Evolutionary conservation across 768 basidiomycete genomes (phyloP), one percentile per base, ranked within the genome.

Genomic region (Pulveroboletus sp.): DNA sequence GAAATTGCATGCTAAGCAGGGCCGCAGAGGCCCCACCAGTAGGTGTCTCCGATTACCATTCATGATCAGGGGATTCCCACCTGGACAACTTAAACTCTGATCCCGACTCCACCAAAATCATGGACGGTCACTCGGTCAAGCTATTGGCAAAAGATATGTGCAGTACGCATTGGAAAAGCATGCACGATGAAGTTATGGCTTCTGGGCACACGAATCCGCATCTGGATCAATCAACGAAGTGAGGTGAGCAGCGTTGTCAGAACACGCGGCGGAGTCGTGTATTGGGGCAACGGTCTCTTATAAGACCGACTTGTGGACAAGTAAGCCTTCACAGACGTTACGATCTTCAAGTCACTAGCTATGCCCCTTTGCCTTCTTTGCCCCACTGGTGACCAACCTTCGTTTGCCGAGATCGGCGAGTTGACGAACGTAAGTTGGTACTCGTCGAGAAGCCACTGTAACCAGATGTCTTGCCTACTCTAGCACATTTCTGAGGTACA

Each of bases 191-290:
- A 51, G 51, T 38, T 41, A 45, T 54, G 48, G 53, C 56, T 58
- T 58, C 55, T 56, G 55, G 50, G 47, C 57, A 56, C 56, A 51
- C 47, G 51, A 55, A 52, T 34, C 53, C 45, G 34, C 39, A 55
- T 66, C 60, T 55, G 62, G 59, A 38, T 47, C 49, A 46, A 24
- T 36, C 49, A 55, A 49, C 37, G 57, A 49, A 51, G 58, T 52
- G 63, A 56, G 60, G 64, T 67, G 60, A 51, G 49, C 56, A 57
- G 56, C 56, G 57, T 41, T 56, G 45, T 40, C 49, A 34, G 51
- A 60, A 65, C 64, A 65, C 65, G 64, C 54, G 64, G 64, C 47
- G 54, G 49, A 57, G 64, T 65, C 64, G 64, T 65, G 64, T 58
- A 48, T 51, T 57, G 63, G 65, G 64, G 65, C 65, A 49, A 45